Base-by-base conservation (phyloP, 495 filamentous ascomycete species). In the Hypoxylon intermedium region DNA sequence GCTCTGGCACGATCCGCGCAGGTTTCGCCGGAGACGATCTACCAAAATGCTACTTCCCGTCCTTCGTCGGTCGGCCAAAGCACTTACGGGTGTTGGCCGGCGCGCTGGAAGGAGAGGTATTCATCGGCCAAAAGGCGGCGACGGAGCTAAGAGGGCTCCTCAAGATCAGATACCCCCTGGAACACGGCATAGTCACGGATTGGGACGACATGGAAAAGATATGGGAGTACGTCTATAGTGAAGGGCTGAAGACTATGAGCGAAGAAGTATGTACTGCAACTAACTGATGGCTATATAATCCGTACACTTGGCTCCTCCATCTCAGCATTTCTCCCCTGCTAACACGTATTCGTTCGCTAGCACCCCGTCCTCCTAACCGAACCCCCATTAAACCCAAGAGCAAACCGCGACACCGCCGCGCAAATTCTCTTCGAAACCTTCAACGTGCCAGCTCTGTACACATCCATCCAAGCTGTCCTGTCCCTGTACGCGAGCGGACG, bases 171-270 rank as follows among this genome's bases (percentile, higher is more conserved):
- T 98, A 98, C 69, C 94, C 94, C 36, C 81, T 99, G 52, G 95
- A 97, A 74, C 94, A 99, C 31, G 94, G 94, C 68, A 94, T 98
- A 61, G 94, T 99, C 41, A 99, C 94, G 57, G 93, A 99, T 75
- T 99, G 94, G 94, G 94, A 98, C 67, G 94, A 99, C 70, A 99
- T 99, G 94, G 94, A 98, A 79, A 89, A 90, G 74, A 99, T 99
- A 75, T 99, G 94, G 94, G 89, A 92, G 62, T 83, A 79, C 53
- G 82, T 85, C 2, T 85, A 85, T 64, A 79, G 77, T 21, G 82
- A 85, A 54, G 84, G 83, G 36, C 75, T 99, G 63, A 98, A 97
- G 79, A 96, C 93, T 20, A 82, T 96, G 67, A 96, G 92, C 68
- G 94, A 98, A 80, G 95, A 99, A 79, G 89, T 93, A 60, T 28